Conservation (phyloP, 805 yeast species). For the Scheffersomyces coipomensis region DNA sequence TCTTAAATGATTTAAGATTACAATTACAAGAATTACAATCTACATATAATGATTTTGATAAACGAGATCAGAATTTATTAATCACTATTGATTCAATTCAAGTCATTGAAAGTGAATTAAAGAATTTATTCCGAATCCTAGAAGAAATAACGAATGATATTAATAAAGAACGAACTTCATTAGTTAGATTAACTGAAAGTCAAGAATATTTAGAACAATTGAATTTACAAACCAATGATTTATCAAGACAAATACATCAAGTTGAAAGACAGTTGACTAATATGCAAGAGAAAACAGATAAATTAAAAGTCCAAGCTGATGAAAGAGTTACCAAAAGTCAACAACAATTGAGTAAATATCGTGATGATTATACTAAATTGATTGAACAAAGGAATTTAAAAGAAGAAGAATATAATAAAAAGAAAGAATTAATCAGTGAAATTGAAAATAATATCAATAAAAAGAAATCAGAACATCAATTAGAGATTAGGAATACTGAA, state of each 20-base stretch:
- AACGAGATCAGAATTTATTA: constrained; percentile 48
- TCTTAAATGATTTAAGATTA: constrained; percentile 51
- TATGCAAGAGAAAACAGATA: constrained; percentile 46
- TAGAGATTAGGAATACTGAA: constrained; percentile 53
- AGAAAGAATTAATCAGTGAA: constrained; percentile 45
- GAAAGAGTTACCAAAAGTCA: constrained; percentile 44
- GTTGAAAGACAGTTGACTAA: constrained; percentile 46
- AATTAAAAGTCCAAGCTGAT: constrained; percentile 42
- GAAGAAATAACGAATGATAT: constrained; percentile 50
- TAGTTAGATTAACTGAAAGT: constrained; percentile 32
- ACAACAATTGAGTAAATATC: constrained; percentile 41
- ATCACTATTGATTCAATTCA: constrained; percentile 59
- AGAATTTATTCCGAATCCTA: constrained; percentile 46
- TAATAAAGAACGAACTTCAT: constrained; percentile 38
- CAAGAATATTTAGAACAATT: constrained; percentile 42
- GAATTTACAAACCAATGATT: constrained; percentile 18
- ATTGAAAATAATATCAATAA: constrained; percentile 41
- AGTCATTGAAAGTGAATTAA: constrained; percentile 35
- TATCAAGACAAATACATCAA: constrained; percentile 26
- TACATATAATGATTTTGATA: constrained; percentile 29
- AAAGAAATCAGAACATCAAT: constrained; percentile 43
- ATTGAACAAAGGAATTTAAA: constrained; percentile 47
- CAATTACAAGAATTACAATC: constrained; percentile 39
- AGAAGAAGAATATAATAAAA: constrained; percentile 48
- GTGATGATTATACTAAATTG: constrained; percentile 46